Evolutionary conservation across 164 flowering plant species (phyloP).

Genomic region (Aristolochia contorta): DNA sequence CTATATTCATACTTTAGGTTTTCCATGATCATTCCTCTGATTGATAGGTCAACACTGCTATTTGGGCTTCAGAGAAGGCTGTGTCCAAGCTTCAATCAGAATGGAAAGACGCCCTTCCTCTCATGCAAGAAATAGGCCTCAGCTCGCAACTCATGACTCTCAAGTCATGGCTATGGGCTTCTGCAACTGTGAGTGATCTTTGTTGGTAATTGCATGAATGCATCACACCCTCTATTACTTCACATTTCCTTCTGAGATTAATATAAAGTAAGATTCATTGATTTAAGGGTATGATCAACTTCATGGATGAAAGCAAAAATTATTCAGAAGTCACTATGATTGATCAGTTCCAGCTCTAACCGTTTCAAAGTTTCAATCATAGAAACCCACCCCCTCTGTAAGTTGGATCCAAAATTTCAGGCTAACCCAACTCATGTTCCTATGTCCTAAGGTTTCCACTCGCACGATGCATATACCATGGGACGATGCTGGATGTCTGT

Average conservation of each 20-base stretch:
- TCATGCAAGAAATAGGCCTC: conserved; percentile 52
- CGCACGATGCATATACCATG: conserved; percentile 86
- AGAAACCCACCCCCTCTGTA: no score
- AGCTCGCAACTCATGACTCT: conserved; percentile 45
- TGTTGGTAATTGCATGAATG: no score
- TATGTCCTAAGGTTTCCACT: conserved; percentile 57
- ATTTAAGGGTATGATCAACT: no score
- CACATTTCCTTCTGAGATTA: no score
- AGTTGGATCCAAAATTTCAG: no score
- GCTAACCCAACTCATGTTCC: no score
- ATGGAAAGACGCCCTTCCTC: conserved; percentile 52
- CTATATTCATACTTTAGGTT: not conserved
- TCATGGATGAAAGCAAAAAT: no score
- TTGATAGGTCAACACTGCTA: conserved; percentile 73
- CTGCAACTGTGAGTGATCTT: conserved; percentile 57
- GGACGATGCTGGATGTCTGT: conserved; percentile 97
- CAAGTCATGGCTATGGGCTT: conserved; percentile 92
- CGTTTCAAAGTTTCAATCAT: no score
- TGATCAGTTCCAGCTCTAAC: no score
- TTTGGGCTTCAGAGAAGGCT: conserved; percentile 74
- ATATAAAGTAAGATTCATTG: no score
- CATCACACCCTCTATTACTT: no score
- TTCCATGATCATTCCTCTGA: not conserved
- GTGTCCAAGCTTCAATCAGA: conserved; percentile 40
- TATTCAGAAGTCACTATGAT: no score